Percentiles rank a stretch among this genome's conserved stretches.
Evolutionary conservation across 2,329 filamentous ascomycete genomes (phyloP).

Genomic region (Colletotrichum somersetense): DNA sequence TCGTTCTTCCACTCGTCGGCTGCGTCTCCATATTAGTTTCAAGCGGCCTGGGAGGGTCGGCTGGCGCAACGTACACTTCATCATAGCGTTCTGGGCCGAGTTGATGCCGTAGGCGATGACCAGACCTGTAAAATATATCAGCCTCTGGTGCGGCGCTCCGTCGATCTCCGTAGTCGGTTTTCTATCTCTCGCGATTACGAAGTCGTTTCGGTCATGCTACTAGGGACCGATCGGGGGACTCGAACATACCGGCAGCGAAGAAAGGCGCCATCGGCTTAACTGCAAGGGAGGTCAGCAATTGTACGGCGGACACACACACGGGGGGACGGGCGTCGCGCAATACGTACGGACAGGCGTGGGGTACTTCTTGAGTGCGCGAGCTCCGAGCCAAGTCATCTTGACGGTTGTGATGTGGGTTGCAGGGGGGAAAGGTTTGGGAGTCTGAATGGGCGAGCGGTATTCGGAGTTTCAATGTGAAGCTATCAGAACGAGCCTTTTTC

Average conservation of each 20-base stretch:
- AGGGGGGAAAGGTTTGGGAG: conserved; percentile 50
- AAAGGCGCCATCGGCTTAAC: conserved; percentile 94
- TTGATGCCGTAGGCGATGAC: conserved; percentile 94
- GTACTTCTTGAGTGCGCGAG: conserved; percentile 80
- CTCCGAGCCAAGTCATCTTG: conserved; percentile 82
- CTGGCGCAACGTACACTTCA: conserved; percentile 72
- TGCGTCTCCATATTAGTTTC: conserved; percentile 56
- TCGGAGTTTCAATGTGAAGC: conserved; percentile 50
- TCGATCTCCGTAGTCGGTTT: conserved; percentile 1
- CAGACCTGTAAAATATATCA: conserved; percentile 67
- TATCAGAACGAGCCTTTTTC: conserved; percentile 57
- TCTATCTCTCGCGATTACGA: background rate
- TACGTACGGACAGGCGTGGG: conserved; percentile 81
- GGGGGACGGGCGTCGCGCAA: conserved; percentile 50
- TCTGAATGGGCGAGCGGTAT: conserved; percentile 50
- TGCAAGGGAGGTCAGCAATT: conserved; percentile 57
- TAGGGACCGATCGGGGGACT: conserved; percentile 12
- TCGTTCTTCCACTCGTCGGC: conserved; percentile 98
- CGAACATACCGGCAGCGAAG: conserved; percentile 88
- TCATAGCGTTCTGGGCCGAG: conserved; percentile 81
- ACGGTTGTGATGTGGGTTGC: conserved; percentile 55
- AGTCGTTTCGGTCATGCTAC: background rate
- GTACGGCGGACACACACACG: conserved; percentile 29
- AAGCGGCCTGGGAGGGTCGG: conserved; percentile 21
- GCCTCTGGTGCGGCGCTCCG: conserved; percentile 3